phyloP scores from a whole-genome alignment of 2,329 filamentous ascomycete genomes.

The Colletotrichum sidae region DNA sequence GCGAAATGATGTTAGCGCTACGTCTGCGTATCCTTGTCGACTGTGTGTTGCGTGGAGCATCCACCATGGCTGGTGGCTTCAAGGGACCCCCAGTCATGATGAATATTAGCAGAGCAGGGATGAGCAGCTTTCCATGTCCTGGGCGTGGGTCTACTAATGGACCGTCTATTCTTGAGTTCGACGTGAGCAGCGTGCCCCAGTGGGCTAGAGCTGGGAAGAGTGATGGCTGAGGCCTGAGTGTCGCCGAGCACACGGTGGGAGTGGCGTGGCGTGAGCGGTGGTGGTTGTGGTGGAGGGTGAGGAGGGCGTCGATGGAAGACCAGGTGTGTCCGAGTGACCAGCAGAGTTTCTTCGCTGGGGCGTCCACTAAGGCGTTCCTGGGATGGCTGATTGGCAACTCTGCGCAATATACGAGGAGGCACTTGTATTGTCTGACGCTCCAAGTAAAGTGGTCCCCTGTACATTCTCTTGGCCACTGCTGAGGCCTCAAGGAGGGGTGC shows the following conservation, averaged over 20 bases:
- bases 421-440: constrained; percentile 57
- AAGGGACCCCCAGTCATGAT: constrained; percentile 40
- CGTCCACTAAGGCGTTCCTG: constrained; percentile 40
- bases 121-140: constrained; percentile 42
- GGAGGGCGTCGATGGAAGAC: constrained; percentile 40
- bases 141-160: constrained; percentile 48
- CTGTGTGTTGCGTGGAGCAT: constrained; percentile 50
- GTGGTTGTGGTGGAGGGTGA: constrained; percentile 15
- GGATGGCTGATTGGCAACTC: constrained; percentile 54
- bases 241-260: constrained; percentile 12
- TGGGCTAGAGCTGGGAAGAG: constrained; percentile 45
- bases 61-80: constrained; percentile 42
- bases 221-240: constrained; percentile 35
- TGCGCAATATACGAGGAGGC: constrained; percentile 62
- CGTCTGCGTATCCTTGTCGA: constrained; percentile 36
- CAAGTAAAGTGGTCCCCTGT: constrained; percentile 52
- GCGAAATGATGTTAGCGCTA: constrained; percentile 38
- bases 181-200: constrained; percentile 41
- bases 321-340: constrained; percentile 42
- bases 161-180: constrained; percentile 58
- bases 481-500: constrained; percentile 35
- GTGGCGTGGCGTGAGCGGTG: no score
- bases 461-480: constrained; percentile 40
- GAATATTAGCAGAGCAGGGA: constrained; percentile 44
- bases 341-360: constrained; percentile 40